Base-by-base conservation (phyloP, 1,139 yeast species). In the Schizosaccharomyces versatilis region DNA sequence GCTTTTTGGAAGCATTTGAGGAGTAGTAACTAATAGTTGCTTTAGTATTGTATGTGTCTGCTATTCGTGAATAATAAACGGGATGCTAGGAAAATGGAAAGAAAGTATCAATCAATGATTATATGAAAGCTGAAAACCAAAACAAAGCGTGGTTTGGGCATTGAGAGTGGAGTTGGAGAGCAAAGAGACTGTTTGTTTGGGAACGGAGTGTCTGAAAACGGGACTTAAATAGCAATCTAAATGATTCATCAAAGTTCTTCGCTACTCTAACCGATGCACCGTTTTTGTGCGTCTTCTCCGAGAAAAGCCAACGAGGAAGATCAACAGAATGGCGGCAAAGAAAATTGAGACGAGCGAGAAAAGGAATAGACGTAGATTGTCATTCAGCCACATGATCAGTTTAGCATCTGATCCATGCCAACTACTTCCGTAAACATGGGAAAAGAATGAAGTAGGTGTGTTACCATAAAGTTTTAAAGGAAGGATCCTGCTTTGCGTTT, bases 381-480 rank as follows among this genome's bases (percentile, higher is more conserved):
- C 12, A 6, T 32, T n/a, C 36, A 51, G 36, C 38, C 47, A 51
- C 47, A 54, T 52, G 38, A 47, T 41, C n/a, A 38, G 38, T 10
- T 41, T 53, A 7, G 56, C 56, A 41, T 54, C 56, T 15, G 17
- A n/a, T 6, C 53, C 54, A 42, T 54, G 56, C 56, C 56, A 54
- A n/a, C 54, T 52, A n/a, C 53, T 47, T 2, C 56, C 56, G 38
- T 52, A 47, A 40, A 54, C 53, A 17, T 54, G 56, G 41, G 51
- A 41, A 12, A 52, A 54, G 47, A 42, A 54, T 7, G 54, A 44
- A 24, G 41, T 12, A n/a, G 49, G 42, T 3, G 53, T 39, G 40
- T 53, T 52, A 24, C 48, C 47, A 41, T 54, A 54, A 32, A 54
- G 47, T 15, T 36, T 10, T 3, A 47, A 17, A 9, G 56, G 54